phyloP scores from a whole-genome alignment of 148 eudicot species.

The Simmondsia chinensis region DNA sequence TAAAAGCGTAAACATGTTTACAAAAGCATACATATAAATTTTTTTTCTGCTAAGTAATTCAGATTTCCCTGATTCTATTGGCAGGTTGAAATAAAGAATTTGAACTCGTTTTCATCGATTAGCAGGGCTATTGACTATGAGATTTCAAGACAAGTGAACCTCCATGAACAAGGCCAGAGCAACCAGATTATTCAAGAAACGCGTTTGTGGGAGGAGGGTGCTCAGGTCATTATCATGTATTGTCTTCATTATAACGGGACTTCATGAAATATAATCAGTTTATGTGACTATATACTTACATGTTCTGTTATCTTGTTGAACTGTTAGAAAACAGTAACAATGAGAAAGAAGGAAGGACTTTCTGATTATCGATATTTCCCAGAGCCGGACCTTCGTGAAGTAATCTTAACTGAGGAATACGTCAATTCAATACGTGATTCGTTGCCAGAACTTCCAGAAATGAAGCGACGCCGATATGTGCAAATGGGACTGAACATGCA shows the following conservation, averaged over 20 bases:
- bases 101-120: constrained; percentile 83
- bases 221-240: constrained; percentile 55
- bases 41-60: constrained; percentile 1
- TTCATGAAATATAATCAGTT: too few relatives aligned
- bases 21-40: not conserved
- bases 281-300: constrained; percentile 18
- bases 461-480: constrained; percentile 83
- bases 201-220: constrained; percentile 96
- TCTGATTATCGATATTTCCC: constrained; percentile 96
- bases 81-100: constrained; percentile 90
- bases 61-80: constrained; percentile 1
- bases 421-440: constrained; percentile 48
- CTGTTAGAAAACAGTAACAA: constrained; percentile 87
- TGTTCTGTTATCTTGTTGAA: constrained; percentile 11
- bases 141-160: constrained; percentile 69
- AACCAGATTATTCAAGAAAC: constrained; percentile 90
- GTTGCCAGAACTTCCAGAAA: constrained; percentile 92
- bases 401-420: constrained; percentile 52
- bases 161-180: constrained; percentile 59
- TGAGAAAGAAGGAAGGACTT: constrained; percentile 99
- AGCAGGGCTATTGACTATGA: constrained; percentile 92
- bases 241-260: not conserved
- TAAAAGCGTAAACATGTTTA: too few relatives aligned
- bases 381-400: constrained; percentile 95
- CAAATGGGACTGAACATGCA: constrained; percentile 90